Conservation (phyloP, 495 filamentous ascomycete species). For the Cercophora samala region DNA sequence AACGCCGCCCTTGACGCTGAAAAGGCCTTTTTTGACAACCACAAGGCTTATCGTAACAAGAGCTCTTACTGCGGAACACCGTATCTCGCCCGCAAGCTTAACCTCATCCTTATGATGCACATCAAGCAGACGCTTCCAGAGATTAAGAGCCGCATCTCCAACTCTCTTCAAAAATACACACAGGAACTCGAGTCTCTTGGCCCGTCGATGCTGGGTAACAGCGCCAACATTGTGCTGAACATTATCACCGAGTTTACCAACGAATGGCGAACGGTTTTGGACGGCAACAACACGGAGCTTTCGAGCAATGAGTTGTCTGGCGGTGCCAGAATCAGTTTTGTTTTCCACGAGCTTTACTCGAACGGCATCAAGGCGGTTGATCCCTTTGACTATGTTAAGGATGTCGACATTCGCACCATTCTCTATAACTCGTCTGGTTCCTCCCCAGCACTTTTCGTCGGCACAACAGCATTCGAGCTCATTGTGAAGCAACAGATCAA, state of each 20-base stretch:
- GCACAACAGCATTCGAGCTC: constrained; percentile 93
- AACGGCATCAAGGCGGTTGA: constrained; percentile 98
- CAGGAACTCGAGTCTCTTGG: constrained; percentile 78
- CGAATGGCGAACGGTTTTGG: constrained; percentile 92
- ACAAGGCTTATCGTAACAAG: constrained; percentile 99
- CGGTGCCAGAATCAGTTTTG: constrained; percentile 97
- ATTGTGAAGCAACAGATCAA: constrained; percentile 99
- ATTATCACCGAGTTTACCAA: constrained; percentile 99
- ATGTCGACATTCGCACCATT: constrained; percentile 94
- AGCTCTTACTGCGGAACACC: constrained; percentile 97
- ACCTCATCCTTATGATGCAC: constrained; percentile 99
- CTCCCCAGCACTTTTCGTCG: constrained; percentile 95
- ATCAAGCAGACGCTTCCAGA: constrained; percentile 99
- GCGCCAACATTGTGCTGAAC: constrained; percentile 90
- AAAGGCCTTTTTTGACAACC: constrained; percentile 96
- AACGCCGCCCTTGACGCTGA: constrained; percentile 90
- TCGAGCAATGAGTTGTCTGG: constrained; percentile 93
- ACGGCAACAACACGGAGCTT: constrained; percentile 93
- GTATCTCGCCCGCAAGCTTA: constrained; percentile 93
- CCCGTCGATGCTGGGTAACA: constrained; percentile 95
- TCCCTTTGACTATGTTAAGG: constrained; percentile 96
- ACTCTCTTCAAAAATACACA: constrained; percentile 88
- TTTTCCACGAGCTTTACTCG: constrained; percentile 97
- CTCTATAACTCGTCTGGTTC: constrained; percentile 98
- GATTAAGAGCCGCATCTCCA: constrained; percentile 92